A percentile compares a stretch with the other conserved stretches of the same genome.
Conservation (phyloP, 371 early-diverging fungal genomes). For the Lichtheimia ornata region DNA sequence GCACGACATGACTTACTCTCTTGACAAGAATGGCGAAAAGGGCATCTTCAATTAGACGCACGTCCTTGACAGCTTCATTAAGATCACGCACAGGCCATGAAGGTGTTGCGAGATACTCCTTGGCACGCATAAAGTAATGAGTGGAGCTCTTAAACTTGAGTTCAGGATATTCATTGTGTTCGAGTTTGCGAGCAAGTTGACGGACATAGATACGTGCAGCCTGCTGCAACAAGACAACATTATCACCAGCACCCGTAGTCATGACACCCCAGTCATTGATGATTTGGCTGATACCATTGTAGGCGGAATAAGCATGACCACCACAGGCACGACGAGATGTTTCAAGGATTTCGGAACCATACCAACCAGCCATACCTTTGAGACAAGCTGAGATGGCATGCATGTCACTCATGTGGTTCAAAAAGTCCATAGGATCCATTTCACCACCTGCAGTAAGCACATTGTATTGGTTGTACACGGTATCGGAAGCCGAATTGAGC, state of each 20-base stretch:
- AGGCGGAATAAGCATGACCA: conserved; percentile 67
- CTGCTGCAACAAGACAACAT: conserved; percentile 68
- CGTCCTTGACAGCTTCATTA: conserved; percentile 25
- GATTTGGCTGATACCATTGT: conserved; percentile 65
- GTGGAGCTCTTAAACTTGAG: conserved; percentile 40
- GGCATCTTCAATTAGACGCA: conserved; percentile 29
- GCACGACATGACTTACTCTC: conserved; percentile 26
- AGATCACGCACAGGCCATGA: conserved; percentile 26
- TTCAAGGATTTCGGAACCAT: conserved; percentile 61
- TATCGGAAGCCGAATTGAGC: conserved; percentile 19
- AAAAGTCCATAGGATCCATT: conserved; percentile 45
- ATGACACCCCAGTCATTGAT: conserved; percentile 70
- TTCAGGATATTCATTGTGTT: conserved; percentile 26
- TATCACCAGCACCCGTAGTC: conserved; percentile 78
- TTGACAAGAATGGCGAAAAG: conserved; percentile 35
- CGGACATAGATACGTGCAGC: conserved; percentile 36
- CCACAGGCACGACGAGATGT: conserved; percentile 61
- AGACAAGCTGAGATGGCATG: conserved; percentile 62
- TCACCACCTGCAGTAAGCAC: conserved; percentile 41
- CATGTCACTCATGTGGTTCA: conserved; percentile 62
- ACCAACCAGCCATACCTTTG: conserved; percentile 60
- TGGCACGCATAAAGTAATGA: conserved; percentile 30
- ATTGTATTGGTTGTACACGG: conserved; percentile 29
- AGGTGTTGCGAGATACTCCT: conserved; percentile 27
- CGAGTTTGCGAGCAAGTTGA: conserved; percentile 27